Conservation (phyloP, 164 flowering plant genomes). For the Liquidambar formosana region DNA sequence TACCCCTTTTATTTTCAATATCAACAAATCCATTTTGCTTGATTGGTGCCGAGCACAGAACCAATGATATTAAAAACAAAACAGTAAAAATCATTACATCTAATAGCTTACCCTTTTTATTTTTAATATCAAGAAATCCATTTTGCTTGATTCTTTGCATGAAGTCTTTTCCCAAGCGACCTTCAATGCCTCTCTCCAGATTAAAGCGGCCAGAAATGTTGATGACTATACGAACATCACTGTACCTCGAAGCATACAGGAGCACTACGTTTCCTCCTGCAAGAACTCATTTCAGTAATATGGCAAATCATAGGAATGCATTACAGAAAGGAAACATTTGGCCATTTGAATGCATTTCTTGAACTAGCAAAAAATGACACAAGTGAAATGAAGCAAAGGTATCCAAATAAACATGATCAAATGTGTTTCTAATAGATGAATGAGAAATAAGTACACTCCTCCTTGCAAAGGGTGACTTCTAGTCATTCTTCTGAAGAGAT, state of each 20-base stretch:
- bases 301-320: no score
- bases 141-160: constrained; percentile 48
- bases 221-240: constrained; percentile 43
- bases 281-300: constrained; percentile 1
- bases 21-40: constrained; percentile 63
- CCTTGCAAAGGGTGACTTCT: no score
- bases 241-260: constrained; percentile 61
- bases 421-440: no score
- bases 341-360: not conserved
- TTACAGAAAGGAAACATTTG: no score
- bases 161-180: constrained; percentile 60
- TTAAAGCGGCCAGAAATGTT: constrained; percentile 72
- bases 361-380: not conserved
- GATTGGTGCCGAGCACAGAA: no score
- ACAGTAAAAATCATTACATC: no score
- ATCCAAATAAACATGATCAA: no score
- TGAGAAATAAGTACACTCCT: no score
- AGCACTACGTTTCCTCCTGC: constrained; percentile 80
- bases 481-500: no score
- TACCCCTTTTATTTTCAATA: constrained; percentile 57
- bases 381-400: no score
- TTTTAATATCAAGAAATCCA: constrained; percentile 63
- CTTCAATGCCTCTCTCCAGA: constrained; percentile 62
- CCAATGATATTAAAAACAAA: no score
- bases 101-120: constrained; percentile 50